These are phyloP conservation scores for Lentinula raphanica DNA, from an alignment of 768 basidiomycete genomes.

Conservation along the genomic window DNA sequence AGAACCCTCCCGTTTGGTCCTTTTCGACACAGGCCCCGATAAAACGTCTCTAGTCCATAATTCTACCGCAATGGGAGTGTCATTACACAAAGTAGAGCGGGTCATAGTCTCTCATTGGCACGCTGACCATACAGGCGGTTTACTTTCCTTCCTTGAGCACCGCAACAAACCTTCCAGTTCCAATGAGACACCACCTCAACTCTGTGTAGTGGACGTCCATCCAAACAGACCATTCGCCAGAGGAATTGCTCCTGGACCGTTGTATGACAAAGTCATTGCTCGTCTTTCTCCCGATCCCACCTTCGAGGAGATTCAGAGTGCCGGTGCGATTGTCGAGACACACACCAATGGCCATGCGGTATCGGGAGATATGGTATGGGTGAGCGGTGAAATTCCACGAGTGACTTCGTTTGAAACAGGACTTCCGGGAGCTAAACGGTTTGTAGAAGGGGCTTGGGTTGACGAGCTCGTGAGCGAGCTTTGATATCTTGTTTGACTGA, in stretches of 20 bases:
- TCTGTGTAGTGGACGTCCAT: conserved; percentile 66
- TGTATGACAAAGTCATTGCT: conserved; percentile 49
- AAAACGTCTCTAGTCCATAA: conserved; percentile 71
- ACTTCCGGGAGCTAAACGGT: conserved; percentile 61
- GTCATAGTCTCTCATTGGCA: conserved; percentile 81
- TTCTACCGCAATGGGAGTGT: conserved; percentile 51
- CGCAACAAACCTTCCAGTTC: conserved; percentile 21
- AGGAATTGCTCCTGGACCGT: conserved; percentile 66
- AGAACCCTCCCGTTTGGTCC: conserved; percentile 41
- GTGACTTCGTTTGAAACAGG: conserved; percentile 66
- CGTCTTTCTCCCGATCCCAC: conserved; percentile 67
- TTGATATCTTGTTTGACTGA: conserved; percentile 43
- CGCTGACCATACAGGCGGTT: conserved; percentile 68
- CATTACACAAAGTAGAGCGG: conserved; percentile 49
- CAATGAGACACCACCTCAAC: conserved; percentile 10
- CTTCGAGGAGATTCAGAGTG: conserved; percentile 54
- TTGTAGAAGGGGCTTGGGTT: conserved; percentile 29
- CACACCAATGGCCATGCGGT: conserved; percentile 60
- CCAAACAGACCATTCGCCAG: conserved; percentile 69
- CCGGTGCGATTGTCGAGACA: conserved; percentile 52
- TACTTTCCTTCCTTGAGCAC: conserved; percentile 57
- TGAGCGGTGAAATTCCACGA: conserved; percentile 79
- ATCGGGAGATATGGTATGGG: conserved; percentile 58
- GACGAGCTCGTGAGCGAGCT: conserved; percentile 18
- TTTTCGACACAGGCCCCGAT: conserved; percentile 87